These are phyloP conservation scores for Pharnaceum exiguum DNA, from an alignment of 148 eudicot genomes.

Conservation along the genomic window DNA sequence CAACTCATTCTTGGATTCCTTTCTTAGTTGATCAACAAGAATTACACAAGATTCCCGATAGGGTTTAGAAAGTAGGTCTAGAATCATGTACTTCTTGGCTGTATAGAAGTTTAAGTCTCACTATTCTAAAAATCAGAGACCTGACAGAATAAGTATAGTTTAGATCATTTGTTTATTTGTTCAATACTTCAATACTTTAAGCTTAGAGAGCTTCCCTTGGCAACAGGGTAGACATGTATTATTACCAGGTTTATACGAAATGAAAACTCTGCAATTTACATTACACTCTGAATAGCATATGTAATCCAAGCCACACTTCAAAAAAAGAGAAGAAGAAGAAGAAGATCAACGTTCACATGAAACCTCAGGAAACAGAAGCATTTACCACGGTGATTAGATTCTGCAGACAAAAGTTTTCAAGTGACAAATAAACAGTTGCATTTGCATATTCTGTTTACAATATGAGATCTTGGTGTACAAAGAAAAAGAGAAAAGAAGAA, in stretches of 20 bases:
- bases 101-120: conserved; percentile 16
- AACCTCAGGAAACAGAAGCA: too few relatives aligned
- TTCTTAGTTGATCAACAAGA: conserved; percentile 26
- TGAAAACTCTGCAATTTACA: conserved; percentile 4
- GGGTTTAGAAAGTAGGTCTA: conserved; percentile 14
- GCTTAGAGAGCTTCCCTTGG: background rate
- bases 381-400: too few relatives aligned
- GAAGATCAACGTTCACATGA: too few relatives aligned
- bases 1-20: conserved; percentile 40
- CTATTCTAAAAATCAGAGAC: background rate
- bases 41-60: background rate
- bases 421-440: too few relatives aligned
- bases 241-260: conserved; percentile 11
- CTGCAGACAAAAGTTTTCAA: too few relatives aligned
- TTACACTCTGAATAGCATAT: background rate
- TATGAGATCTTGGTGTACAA: too few relatives aligned
- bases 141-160: conserved; percentile 19
- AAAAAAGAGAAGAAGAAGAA: background rate
- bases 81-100: conserved; percentile 18
- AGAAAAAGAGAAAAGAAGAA: too few relatives aligned
- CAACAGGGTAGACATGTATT: conserved; percentile 6
- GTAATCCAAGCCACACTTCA: background rate
- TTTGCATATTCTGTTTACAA: too few relatives aligned
- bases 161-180: conserved; percentile 29
- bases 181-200: conserved; percentile 7